Evolutionary conservation across 2,329 filamentous ascomycete species (phyloP), one percentile per base, ranked within the genome.

Genomic region (Xylaria sp.): DNA sequence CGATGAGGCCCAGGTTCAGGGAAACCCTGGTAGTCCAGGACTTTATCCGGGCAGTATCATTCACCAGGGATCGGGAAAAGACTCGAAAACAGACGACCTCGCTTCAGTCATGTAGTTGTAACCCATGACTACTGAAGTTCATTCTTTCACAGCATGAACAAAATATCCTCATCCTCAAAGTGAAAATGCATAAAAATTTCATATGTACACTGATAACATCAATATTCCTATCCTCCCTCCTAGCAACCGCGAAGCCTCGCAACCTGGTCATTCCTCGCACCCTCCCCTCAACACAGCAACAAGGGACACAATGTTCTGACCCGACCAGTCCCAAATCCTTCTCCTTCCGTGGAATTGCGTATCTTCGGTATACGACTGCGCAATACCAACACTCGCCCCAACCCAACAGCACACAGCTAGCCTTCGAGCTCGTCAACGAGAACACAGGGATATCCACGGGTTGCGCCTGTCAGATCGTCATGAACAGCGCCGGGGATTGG

Each of bases 41-140:
- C 38, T 63, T 63, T 63, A 63, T 25, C 60, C 60, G 60, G 56
- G n/a, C n/a, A n/a, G n/a, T n/a, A n/a, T n/a, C n/a, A n/a, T n/a
- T n/a, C n/a, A n/a, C n/a, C n/a, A n/a, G n/a, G n/a, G n/a, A n/a
- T n/a, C n/a, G n/a, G n/a, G n/a, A n/a, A n/a, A n/a, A n/a, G n/a
- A n/a, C n/a, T n/a, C n/a, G n/a, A n/a, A n/a, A n/a, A n/a, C n/a
- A n/a, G n/a, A n/a, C n/a, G n/a, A n/a, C n/a, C n/a, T n/a, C n/a
- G n/a, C n/a, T n/a, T n/a, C n/a, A n/a, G n/a, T n/a, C n/a, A n/a
- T n/a, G n/a, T n/a, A n/a, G n/a, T n/a, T n/a, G n/a, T n/a, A n/a
- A n/a, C n/a, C n/a, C n/a, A n/a, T n/a, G n/a, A n/a, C n/a, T n/a
- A n/a, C n/a, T n/a, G n/a, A n/a, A n/a, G n/a, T n/a, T n/a, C n/a